Conservation (phyloP, 768 basidiomycete genomes). For the Rhizopogon sp. region DNA sequence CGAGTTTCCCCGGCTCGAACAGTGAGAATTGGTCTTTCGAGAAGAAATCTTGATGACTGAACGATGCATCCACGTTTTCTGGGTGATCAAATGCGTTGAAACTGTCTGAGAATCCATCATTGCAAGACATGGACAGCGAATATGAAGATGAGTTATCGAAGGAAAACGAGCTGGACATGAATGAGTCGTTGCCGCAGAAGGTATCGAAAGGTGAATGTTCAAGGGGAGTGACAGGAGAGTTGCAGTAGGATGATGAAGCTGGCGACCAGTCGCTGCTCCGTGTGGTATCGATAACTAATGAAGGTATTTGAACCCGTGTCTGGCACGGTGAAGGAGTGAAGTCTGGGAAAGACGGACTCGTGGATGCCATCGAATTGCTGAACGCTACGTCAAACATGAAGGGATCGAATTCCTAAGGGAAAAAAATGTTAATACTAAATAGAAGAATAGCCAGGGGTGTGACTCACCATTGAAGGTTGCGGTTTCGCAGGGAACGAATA, state of each 20-base stretch:
- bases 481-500: constrained; percentile 30
- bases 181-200: constrained; percentile 11
- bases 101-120: constrained; percentile 15
- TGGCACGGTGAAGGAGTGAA: constrained; percentile 15
- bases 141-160: constrained; percentile 7
- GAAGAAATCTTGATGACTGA: constrained; percentile 20
- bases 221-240: constrained; percentile 36
- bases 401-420: constrained; percentile 22
- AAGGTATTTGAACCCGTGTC: constrained; percentile 22
- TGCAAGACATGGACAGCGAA: constrained; percentile 7
- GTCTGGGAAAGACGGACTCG: constrained; percentile 9
- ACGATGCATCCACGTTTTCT: neutral
- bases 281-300: constrained; percentile 37
- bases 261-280: constrained; percentile 38
- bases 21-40: constrained; percentile 21
- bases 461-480: constrained; percentile 48
- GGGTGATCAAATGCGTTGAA: constrained; percentile 15
- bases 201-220: constrained; percentile 22
- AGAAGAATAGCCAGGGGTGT: neutral
- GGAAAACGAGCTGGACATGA: constrained; percentile 15
- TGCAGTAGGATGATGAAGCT: constrained; percentile 38
- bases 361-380: constrained; percentile 23
- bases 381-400: constrained; percentile 25
- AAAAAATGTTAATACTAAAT: constrained; percentile 3
- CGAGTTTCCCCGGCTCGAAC: constrained; percentile 18